Percentiles rank a stretch among this genome's conserved stretches.
Conservation (phyloP, 345 rosid species). For the Dipteronia dyeriana region DNA sequence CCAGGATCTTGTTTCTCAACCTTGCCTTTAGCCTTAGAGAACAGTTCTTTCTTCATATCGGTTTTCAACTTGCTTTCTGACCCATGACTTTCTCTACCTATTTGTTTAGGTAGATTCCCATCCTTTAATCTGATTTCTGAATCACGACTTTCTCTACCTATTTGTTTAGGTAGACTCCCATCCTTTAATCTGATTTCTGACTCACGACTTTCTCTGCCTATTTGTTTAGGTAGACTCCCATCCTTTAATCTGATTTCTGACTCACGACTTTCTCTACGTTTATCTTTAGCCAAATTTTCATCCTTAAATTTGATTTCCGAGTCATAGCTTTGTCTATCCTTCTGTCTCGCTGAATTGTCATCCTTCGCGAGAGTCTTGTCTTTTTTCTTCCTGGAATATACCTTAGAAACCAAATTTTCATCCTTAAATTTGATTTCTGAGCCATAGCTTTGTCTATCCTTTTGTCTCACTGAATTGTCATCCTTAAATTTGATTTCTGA, state of each 20-base stretch:
- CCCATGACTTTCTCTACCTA: constrained; percentile 28
- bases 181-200: constrained; percentile 35
- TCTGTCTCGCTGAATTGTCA: constrained; percentile 16
- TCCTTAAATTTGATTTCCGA: constrained; percentile 39
- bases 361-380: constrained; percentile 29
- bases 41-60: constrained; percentile 37
- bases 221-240: constrained; percentile 24
- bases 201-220: constrained; percentile 27
- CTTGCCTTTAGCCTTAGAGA: constrained; percentile 30
- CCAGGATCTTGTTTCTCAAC: constrained; percentile 35
- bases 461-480: constrained; percentile 14
- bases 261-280: constrained; percentile 27
- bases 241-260: constrained; percentile 45
- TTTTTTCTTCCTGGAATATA: constrained; percentile 32
- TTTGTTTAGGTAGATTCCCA: constrained; percentile 23
- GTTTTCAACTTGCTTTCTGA: constrained; percentile 44
- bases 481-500: constrained; percentile 39
- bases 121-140: constrained; percentile 45
- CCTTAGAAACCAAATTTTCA: constrained; percentile 18
- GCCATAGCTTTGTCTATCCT: constrained; percentile 21
- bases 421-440: too few species aligned
- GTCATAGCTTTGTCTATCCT: constrained; percentile 26
- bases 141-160: constrained; percentile 27
- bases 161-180: constrained; percentile 24
- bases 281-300: constrained; percentile 16